Conservation (phyloP, 805 yeast species). For the Yamadazyma philogaea region DNA sequence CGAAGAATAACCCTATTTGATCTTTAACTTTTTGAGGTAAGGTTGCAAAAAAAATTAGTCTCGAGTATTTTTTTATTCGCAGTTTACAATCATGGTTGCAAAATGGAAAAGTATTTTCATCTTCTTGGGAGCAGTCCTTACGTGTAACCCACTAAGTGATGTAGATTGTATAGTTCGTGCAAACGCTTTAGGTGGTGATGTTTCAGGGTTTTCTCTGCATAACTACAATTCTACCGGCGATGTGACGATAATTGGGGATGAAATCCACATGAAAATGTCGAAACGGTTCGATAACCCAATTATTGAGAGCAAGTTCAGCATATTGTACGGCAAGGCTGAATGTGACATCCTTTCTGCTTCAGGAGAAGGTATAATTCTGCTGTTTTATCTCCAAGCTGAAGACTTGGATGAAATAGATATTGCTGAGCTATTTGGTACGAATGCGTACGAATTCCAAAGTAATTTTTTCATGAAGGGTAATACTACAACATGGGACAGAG, state of each 20-base stretch:
- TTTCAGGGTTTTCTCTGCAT: conserved; percentile 5
- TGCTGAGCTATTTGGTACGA: conserved; percentile 39
- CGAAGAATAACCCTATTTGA: neutral
- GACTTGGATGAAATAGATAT: conserved; percentile 43
- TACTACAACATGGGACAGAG: conserved; percentile 32
- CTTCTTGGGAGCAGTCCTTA: neutral
- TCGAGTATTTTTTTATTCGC: neutral
- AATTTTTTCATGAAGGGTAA: conserved; percentile 42
- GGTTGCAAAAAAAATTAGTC: conserved; percentile 4
- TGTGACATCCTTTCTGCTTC: conserved; percentile 31
- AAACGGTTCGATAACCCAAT: conserved; percentile 33
- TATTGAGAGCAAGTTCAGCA: conserved; percentile 26
- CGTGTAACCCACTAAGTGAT: conserved; percentile 29
- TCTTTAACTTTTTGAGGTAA: neutral
- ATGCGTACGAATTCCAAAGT: conserved; percentile 28
- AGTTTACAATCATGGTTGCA: conserved; percentile 7
- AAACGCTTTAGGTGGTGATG: conserved; percentile 20
- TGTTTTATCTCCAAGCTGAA: conserved; percentile 41
- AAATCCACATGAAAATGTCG: conserved; percentile 14
- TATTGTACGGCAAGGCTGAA: conserved; percentile 36
- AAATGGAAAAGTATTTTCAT: neutral
- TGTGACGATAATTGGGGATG: neutral
- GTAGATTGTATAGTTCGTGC: conserved; percentile 24
- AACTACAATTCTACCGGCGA: conserved; percentile 8
- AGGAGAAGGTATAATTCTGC: conserved; percentile 37